Conservation (phyloP, 2,329 filamentous ascomycete species). For the Pestalotiopsis sp. region DNA sequence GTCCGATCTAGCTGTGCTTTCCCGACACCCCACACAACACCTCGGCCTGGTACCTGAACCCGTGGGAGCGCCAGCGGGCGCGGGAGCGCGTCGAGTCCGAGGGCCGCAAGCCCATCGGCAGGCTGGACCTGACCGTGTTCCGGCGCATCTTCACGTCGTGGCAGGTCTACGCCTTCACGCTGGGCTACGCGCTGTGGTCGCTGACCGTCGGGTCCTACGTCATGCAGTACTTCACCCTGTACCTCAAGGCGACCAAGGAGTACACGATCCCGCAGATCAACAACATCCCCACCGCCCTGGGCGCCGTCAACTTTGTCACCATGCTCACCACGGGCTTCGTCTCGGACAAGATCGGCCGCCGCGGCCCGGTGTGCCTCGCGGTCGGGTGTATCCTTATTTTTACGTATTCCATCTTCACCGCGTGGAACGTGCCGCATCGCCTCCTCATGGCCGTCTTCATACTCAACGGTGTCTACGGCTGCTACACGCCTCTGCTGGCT, state of each 20-base stretch:
- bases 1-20: constrained; percentile 31
- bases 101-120: constrained; percentile 39
- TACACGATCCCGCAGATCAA: constrained; percentile 45
- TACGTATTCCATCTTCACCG: constrained; percentile 38
- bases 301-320: constrained; percentile 45
- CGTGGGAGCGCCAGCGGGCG: constrained; percentile 65
- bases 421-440: constrained; percentile 39
- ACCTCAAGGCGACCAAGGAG: constrained; percentile 37
- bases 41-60: constrained; percentile 44
- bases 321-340: constrained; percentile 35
- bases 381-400: constrained; percentile 38
- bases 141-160: constrained; percentile 42
- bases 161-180: constrained; percentile 47
- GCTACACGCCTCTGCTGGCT: constrained; percentile 43
- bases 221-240: constrained; percentile 44
- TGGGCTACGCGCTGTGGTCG: constrained; percentile 42
- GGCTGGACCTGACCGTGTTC: constrained; percentile 39
- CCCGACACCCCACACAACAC: constrained; percentile 48
- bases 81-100: constrained; percentile 69
- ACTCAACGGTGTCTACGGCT: constrained; percentile 42
- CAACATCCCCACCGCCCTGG: constrained; percentile 47
- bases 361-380: constrained; percentile 38
- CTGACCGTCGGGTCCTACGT: constrained; percentile 41
- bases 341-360: constrained; percentile 36
- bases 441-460: constrained; percentile 43